Evolutionary conservation across 805 yeast genomes (phyloP), one percentile per base, ranked within the genome.

Genomic region (Kluyveromyces nonfermentans): DNA sequence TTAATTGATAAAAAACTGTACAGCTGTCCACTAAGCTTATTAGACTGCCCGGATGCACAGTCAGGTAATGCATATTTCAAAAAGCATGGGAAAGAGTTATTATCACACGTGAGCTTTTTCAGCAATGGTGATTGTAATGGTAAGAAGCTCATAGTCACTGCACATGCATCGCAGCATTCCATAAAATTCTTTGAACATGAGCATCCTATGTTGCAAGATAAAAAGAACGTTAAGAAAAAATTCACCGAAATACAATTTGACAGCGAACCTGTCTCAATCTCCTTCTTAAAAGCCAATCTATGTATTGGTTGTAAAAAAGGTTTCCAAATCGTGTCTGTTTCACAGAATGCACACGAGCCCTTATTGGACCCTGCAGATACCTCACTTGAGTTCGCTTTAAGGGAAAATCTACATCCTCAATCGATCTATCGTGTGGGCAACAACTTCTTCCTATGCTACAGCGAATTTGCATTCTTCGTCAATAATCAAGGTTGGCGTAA

Each of bases 301-400:
- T 90, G 97, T 69, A 84, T 93, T 50, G 98, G 98, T 20, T 93
- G 98, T 57, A 82, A 95, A 22, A 86, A 83, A 61, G 98, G 98
- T 0, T 93, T 93, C 69, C 97, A 93, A 67, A 87, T 93, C 56
- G 88, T 93, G 32, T 83, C 94, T 15, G 70, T 89, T 35, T 85
- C 83, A 47, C 85, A 83, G 42, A 82, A 85, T 46, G 85, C 80
- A 47, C 87, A 85, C 64, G 97, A 93, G 64, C 80, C 93, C 8
- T 74, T 93, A 41, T 70, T 93, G 54, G 97, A 93, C 66, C 96
- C 96, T n/a, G 98, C 97, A 0, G 98, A 93, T 59, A 94, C 97
- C 0, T 87, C 97, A 16, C 71, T 93, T 43, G 98, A 93, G 57
- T 93, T 93, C 69, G 97, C 93, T 12, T 42, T 62, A 21, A 57